These are phyloP conservation scores for Yueomyces sinensis DNA, from an alignment of 805 yeast genomes.

Conservation along the genomic window DNA sequence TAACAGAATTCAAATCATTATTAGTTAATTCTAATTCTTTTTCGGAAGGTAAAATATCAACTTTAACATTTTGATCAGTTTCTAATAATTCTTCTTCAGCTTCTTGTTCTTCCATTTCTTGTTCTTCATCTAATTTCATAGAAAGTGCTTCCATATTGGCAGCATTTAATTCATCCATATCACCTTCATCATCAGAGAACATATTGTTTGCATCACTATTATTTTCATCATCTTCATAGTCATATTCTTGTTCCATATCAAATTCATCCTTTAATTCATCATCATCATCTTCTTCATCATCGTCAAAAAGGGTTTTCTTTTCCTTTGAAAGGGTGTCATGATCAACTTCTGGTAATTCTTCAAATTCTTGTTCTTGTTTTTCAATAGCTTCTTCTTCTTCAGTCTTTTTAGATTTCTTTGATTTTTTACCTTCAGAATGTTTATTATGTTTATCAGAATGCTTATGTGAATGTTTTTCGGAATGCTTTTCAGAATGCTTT, in stretches of 20 bases:
- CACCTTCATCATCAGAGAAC: conserved; percentile 71
- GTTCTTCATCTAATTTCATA: conserved; percentile 46
- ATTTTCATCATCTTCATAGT: conserved; percentile 26
- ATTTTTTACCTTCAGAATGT: conserved; percentile 2
- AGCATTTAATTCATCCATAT: conserved; percentile 60
- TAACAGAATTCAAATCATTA: conserved; percentile 64
- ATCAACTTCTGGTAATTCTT: conserved; percentile 52
- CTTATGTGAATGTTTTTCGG: neutral
- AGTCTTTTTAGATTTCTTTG: conserved; percentile 6
- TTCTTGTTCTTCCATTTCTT: conserved; percentile 45
- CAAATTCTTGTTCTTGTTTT: conserved; percentile 9
- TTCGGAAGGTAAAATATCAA: conserved; percentile 58
- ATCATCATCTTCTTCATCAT: conserved; percentile 24
- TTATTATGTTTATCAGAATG: too few species aligned
- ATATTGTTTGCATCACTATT: conserved; percentile 39
- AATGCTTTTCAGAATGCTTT: conserved; percentile 5
- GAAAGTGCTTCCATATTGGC: conserved; percentile 76
- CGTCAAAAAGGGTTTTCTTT: conserved; percentile 66
- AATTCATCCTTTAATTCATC: conserved; percentile 32
- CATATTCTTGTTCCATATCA: conserved; percentile 47
- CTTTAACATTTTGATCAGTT: conserved; percentile 57
- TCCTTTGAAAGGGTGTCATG: conserved; percentile 53
- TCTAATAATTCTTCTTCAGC: conserved; percentile 51
- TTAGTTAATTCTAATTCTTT: conserved; percentile 53
- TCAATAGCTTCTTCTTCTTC: conserved; percentile 10